Evolutionary conservation across 768 basidiomycete genomes (phyloP).

Genomic region (Termitomyces bulborhizus): DNA sequence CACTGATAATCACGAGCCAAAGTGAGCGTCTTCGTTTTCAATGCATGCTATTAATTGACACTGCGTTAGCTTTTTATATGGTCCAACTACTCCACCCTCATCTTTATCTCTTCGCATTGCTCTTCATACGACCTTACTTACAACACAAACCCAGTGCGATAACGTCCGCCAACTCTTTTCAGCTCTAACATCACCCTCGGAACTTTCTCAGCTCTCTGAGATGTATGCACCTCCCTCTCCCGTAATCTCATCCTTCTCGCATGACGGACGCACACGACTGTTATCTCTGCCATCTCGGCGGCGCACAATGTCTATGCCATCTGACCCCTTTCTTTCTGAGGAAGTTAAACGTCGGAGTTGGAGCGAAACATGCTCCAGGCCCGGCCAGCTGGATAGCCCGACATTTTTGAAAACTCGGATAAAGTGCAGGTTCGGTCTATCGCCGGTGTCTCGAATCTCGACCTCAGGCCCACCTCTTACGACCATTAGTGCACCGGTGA

Average conservation of each 20-base stretch:
- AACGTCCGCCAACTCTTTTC: slow-evolving; percentile 74
- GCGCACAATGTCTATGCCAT: slow-evolving; percentile 22
- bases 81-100: slow-evolving; percentile 38
- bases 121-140: slow-evolving; percentile 67
- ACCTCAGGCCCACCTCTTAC: slow-evolving; percentile 14
- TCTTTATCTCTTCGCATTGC: slow-evolving; percentile 61
- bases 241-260: slow-evolving; percentile 4
- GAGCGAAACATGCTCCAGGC: slow-evolving; percentile 60
- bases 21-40: slow-evolving; percentile 29
- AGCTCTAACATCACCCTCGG: slow-evolving; percentile 65
- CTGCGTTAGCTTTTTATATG: slow-evolving; percentile 23
- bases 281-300: slow-evolving; percentile 35
- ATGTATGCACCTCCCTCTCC: slow-evolving; percentile 87
- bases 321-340: slow-evolving; percentile 14
- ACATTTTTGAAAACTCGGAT: slow-evolving; percentile 35
- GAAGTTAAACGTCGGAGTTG: slow-evolving; percentile 63
- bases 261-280: slow-evolving; percentile 19
- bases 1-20: slow-evolving; percentile 67
- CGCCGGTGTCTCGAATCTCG: slow-evolving; percentile 33
- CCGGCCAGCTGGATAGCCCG: slow-evolving; percentile 42
- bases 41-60: slow-evolving; percentile 3
- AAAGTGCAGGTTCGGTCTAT: slow-evolving; percentile 51
- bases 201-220: slow-evolving; percentile 73
- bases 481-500: slow-evolving; percentile 34
- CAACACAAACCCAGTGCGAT: slow-evolving; percentile 76